These are phyloP conservation scores for Trichomonas tenax DNA, from an alignment of 208 protist genomes.

Conservation along the genomic window DNA sequence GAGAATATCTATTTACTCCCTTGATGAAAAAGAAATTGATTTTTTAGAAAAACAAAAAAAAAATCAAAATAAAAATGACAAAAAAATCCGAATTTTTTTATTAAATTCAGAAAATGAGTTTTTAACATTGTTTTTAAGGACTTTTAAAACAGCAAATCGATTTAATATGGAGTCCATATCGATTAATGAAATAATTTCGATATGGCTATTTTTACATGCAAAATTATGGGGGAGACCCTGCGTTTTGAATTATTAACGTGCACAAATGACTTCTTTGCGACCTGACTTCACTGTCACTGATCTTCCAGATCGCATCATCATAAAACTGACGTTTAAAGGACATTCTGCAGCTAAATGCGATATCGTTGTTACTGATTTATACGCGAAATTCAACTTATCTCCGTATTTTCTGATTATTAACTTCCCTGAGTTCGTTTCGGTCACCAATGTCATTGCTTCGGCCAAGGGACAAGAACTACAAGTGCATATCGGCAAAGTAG, in stretches of 20 bases:
- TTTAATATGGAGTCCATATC: too few species aligned
- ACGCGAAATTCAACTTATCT: background rate
- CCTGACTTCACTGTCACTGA: background rate
- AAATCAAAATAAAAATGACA: too few species aligned
- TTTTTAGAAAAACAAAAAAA: too few species aligned
- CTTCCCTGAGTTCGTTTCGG: background rate
- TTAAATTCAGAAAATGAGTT: too few species aligned
- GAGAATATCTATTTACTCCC: too few species aligned
- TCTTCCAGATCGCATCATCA: background rate
- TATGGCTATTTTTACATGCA: too few species aligned
- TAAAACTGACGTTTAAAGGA: background rate
- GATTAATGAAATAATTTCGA: too few species aligned
- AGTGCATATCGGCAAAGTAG: background rate
- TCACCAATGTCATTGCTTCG: background rate
- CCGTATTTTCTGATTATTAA: conserved; percentile 11
- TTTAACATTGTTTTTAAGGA: too few species aligned
- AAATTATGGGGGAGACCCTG: too few species aligned
- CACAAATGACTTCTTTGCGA: background rate
- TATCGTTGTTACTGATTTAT: conserved; percentile 11
- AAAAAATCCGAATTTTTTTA: too few species aligned
- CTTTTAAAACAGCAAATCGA: too few species aligned
- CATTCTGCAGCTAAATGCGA: background rate
- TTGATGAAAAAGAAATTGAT: too few species aligned
- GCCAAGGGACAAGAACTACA: background rate
- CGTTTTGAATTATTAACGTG: background rate